phyloP scores from a whole-genome alignment of 2,329 filamentous ascomycete genomes.

The Pseudogymnoascus sp. region DNA sequence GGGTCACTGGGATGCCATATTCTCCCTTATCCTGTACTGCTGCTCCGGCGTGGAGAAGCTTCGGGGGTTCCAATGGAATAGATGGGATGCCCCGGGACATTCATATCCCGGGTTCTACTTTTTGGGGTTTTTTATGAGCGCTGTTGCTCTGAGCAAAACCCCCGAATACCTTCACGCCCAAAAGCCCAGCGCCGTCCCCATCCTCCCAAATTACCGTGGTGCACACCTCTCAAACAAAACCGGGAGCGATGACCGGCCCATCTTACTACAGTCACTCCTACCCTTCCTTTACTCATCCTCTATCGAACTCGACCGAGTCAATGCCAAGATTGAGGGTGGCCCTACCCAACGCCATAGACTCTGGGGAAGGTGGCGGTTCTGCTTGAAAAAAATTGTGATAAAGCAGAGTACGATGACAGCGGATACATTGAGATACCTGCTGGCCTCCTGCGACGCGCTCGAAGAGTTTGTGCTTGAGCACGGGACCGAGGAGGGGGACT shows the following conservation, averaged over 20 bases:
- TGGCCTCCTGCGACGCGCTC: not conserved
- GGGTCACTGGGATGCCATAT: not conserved
- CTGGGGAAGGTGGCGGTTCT: not conserved
- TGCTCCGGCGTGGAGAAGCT: not conserved
- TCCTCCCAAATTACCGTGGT: not conserved
- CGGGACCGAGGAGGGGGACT: not conserved
- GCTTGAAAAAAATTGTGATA: not conserved
- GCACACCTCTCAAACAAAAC: not conserved
- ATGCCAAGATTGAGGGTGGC: not conserved
- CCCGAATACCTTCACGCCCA: not conserved
- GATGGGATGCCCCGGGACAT: not conserved
- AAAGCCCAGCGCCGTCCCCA: too few relatives aligned
- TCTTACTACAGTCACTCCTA: not conserved
- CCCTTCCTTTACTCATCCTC: not conserved
- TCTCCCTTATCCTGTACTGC: not conserved
- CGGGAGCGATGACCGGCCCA: not conserved
- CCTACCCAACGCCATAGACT: not conserved
- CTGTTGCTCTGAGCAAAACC: not conserved
- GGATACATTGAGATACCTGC: not conserved
- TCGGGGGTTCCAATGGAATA: not conserved
- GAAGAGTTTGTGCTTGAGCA: not conserved
- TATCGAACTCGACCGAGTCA: not conserved
- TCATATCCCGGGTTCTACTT: not conserved
- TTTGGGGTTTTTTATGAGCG: not conserved
- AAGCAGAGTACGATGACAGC: not conserved